Percentiles rank a stretch among this genome's conserved stretches.
Evolutionary conservation across 768 basidiomycete species (phyloP).

Genomic region (Kwoniella sp.): DNA sequence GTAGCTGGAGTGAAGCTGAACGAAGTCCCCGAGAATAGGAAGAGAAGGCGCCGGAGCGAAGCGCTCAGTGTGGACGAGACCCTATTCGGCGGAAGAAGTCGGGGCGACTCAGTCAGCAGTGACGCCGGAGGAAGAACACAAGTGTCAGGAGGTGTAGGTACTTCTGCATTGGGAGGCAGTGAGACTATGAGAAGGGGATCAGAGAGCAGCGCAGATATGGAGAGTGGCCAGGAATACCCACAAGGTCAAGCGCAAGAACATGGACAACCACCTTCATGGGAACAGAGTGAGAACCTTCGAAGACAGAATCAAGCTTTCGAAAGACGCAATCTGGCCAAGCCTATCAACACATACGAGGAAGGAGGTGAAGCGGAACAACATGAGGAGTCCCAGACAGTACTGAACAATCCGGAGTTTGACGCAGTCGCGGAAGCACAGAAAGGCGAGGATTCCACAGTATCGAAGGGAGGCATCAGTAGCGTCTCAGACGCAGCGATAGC

Average conservation of each 20-base stretch:
- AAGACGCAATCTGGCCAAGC: slow-evolving; percentile 17
- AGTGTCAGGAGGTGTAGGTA: not conserved
- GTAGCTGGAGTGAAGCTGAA: slow-evolving; percentile 30
- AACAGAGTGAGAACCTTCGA: slow-evolving; percentile 20
- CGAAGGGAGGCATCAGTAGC: not conserved
- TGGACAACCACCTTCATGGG: slow-evolving; percentile 21
- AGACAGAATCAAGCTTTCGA: slow-evolving; percentile 23
- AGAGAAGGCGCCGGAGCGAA: slow-evolving; percentile 18
- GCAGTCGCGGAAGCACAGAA: not conserved
- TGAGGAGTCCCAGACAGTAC: too few species aligned
- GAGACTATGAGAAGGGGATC: not conserved
- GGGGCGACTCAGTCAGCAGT: not conserved
- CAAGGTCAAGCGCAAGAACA: not conserved
- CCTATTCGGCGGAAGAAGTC: not conserved
- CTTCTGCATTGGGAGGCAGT: not conserved
- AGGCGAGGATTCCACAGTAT: too few species aligned
- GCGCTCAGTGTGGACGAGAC: not conserved
- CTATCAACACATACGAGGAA: not conserved
- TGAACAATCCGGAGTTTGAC: not conserved
- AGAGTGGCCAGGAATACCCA: too few species aligned
- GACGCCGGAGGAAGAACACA: not conserved
- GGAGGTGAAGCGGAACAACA: not conserved
- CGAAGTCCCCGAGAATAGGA: slow-evolving; percentile 25
- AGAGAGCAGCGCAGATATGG: not conserved
- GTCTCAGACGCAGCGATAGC: not conserved